These are phyloP conservation scores for Castanea mollissima DNA, from an alignment of 306 rosid genomes.

Conservation along the genomic window DNA sequence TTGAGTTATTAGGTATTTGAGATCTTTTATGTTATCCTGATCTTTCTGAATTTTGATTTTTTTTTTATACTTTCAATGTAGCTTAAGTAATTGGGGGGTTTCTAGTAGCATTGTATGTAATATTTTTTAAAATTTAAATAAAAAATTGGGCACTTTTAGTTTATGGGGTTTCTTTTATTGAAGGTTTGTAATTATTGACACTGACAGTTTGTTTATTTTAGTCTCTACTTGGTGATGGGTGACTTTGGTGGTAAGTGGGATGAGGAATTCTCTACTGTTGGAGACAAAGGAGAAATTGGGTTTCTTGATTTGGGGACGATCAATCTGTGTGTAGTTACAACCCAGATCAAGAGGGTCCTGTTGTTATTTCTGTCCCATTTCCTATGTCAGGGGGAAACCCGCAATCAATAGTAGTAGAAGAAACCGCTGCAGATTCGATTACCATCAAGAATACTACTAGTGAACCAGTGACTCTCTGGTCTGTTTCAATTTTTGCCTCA, in stretches of 20 bases:
- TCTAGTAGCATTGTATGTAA: neutral
- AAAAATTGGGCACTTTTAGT: neutral
- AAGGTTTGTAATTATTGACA: constrained; percentile 31
- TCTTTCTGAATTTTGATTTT: neutral
- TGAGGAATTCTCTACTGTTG: constrained; percentile 74
- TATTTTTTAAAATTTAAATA: neutral
- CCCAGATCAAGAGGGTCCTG: constrained; percentile 45
- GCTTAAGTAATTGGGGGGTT: neutral
- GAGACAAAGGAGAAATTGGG: constrained; percentile 71
- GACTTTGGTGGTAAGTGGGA: constrained; percentile 44
- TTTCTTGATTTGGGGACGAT: constrained; percentile 76
- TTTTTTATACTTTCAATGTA: neutral
- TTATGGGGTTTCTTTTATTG: neutral
- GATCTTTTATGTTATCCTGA: neutral
- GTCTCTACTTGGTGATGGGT: constrained; percentile 52
- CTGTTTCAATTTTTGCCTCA: constrained; percentile 72
- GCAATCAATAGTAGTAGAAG: constrained; percentile 52
- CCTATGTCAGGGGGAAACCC: constrained; percentile 63
- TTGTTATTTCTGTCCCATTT: constrained; percentile 71
- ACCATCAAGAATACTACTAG: constrained; percentile 65
- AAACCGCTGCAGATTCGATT: constrained; percentile 49
- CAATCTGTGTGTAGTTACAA: constrained; percentile 64
- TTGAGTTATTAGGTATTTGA: neutral
- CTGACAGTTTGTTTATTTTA: constrained; percentile 18
- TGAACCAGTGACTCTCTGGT: constrained; percentile 73